Evolutionary conservation across 176 grass and related monocot genomes (phyloP).

Genomic region (Lolium multiflorum): DNA sequence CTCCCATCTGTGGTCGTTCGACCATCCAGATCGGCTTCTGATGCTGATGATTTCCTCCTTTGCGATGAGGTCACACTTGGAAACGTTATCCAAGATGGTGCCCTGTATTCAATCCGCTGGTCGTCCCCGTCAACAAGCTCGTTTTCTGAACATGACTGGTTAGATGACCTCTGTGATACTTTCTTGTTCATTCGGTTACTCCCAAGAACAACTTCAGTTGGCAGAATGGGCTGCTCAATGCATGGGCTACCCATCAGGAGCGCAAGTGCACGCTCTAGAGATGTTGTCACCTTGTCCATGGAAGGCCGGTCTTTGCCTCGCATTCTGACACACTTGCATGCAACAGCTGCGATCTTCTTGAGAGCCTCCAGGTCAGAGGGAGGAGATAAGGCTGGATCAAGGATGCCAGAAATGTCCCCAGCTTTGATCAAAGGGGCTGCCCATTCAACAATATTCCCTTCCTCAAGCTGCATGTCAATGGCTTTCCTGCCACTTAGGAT

Average conservation of each 20-base stretch:
- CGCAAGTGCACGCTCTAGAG: conserved; percentile 85
- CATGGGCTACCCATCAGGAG: conserved; percentile 95
- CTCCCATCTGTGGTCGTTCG: conserved; percentile 75
- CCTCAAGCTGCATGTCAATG: conserved; percentile 96
- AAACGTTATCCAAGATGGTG: conserved; percentile 96
- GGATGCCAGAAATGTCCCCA: conserved; percentile 73
- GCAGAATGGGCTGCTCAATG: conserved; percentile 88
- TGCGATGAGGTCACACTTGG: conserved; percentile 95
- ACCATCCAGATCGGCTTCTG: conserved; percentile 80
- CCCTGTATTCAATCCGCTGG: conserved; percentile 79
- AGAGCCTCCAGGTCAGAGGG: conserved; percentile 84
- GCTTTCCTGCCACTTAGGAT: conserved; percentile 94
- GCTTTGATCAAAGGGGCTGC: conserved; percentile 89
- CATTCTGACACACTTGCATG: conserved; percentile 97
- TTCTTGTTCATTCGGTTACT: conserved; percentile 95
- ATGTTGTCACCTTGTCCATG: conserved; percentile 97
- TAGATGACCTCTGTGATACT: conserved; percentile 90
- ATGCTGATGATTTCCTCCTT: conserved; percentile 93
- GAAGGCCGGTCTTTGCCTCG: conserved; percentile 87
- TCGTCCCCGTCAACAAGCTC: conserved; percentile 78
- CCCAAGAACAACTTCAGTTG: conserved; percentile 91
- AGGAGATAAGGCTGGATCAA: conserved; percentile 76
- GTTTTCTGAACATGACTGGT: conserved; percentile 92
- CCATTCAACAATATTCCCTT: conserved; percentile 99
- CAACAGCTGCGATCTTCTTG: conserved; percentile 93